These are phyloP conservation scores for Zizania latifolia DNA, from an alignment of 176 grass and related monocot species.

Conservation along the genomic window DNA sequence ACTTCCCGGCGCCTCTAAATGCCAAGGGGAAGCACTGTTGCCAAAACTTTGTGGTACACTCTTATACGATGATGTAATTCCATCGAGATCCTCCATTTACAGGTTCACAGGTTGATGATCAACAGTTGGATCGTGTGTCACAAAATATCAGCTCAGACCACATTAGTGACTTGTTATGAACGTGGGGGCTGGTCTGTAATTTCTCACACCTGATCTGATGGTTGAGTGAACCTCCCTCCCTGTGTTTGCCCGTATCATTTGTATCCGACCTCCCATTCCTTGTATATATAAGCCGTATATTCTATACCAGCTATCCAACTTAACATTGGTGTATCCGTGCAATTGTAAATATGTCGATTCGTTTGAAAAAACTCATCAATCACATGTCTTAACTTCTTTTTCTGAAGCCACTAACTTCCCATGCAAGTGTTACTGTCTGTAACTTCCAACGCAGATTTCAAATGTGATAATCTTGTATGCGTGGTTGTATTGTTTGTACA, in stretches of 20 bases:
- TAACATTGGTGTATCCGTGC: background rate
- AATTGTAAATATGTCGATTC: conserved; percentile 42
- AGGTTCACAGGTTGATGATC: too few species aligned
- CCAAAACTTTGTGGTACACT: background rate
- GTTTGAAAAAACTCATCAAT: conserved; percentile 31
- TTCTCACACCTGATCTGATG: background rate
- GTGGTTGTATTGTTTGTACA: too few species aligned
- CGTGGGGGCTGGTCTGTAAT: background rate
- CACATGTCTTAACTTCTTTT: too few species aligned
- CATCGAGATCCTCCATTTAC: background rate
- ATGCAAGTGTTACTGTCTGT: too few species aligned
- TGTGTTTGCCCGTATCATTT: conserved; percentile 18
- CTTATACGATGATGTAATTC: conserved; percentile 8
- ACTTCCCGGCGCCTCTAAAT: background rate
- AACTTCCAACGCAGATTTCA: too few species aligned
- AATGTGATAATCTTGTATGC: too few species aligned
- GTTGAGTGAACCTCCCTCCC: background rate
- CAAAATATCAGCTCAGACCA: background rate
- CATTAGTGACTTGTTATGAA: background rate
- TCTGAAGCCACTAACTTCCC: too few species aligned
- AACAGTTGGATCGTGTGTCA: background rate
- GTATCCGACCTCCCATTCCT: background rate
- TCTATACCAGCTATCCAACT: background rate
- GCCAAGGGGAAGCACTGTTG: background rate
- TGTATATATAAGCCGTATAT: conserved; percentile 21